Evolutionary conservation across 352 stramenopile genomes (phyloP), one percentile per base, ranked within the genome.

Genomic region (Phytopythium vexans): DNA sequence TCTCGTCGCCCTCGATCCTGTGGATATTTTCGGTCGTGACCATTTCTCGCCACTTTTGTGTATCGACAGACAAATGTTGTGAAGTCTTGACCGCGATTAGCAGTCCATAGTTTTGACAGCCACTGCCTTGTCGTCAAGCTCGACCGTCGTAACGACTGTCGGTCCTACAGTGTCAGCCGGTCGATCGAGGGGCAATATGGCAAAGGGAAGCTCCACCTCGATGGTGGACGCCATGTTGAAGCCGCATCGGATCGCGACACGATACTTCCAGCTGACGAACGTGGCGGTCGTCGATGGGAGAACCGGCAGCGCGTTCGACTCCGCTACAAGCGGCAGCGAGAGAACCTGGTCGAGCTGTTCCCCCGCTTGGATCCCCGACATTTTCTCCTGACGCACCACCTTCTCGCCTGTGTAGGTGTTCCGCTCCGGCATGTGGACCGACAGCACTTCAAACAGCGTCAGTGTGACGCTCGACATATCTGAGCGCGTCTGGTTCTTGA

Each of bases 191-290:
- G n/a, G 57, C 14, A 73, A 40, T 16, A 73, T 56, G 49, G 52
- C 57, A 15, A 73, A 50, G 3, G 64, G 64, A 47, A 73, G 67
- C 34, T 73, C 54, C 49, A 73, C 48, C 15, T 52, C 63, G 12
- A 70, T 56, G 54, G 60, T 73, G 33, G 52, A 56, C 49, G 56
- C 69, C 41, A 73, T 56, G 32, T 56, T 60, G 48, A 72, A 71
- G 14, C 64, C 48, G 58, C 66, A 72, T 45, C 64, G 63, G 49
- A 75, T 58, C 15, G 69, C 53, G 15, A 75, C 46, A 2, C 63
- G 59, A 46, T 72, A 70, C 55, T 46, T 69, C 44, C 62, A 72
- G 27, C 49, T 54, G 27, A 75, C 49, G 40, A 69, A 70, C n/a
- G 64, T 60, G 31, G 52, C 68, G 15, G 54, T 45, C 34, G 49